phyloP scores from a whole-genome alignment of 2,329 filamentous ascomycete genomes.

The Aspergillus sergii region DNA sequence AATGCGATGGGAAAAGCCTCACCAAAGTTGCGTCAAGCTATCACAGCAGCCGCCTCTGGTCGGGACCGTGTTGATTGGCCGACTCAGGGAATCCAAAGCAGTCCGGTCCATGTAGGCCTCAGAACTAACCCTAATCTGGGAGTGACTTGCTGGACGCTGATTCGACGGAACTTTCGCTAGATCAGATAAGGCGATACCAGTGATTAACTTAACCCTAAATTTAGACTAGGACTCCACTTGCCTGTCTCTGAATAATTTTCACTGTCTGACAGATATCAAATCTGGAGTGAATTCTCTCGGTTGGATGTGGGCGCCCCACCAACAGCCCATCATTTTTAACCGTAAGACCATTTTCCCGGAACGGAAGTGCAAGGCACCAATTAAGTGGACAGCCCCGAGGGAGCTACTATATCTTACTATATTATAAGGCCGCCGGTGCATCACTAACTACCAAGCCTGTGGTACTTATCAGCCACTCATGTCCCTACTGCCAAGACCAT shows the following conservation, averaged over 20 bases:
- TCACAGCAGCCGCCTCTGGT: background rate
- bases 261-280: background rate
- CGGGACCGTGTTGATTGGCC: background rate
- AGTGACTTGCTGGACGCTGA: background rate
- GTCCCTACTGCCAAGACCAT: background rate
- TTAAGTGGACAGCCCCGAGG: background rate
- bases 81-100: background rate
- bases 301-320: background rate
- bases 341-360: background rate
- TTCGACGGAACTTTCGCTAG: background rate
- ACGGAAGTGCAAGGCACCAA: background rate
- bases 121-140: background rate
- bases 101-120: background rate
- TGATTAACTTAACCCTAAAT: background rate
- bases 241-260: background rate
- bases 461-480: background rate
- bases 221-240: background rate
- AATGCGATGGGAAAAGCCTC: background rate
- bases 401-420: background rate
- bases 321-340: background rate
- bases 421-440: background rate
- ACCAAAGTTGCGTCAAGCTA: background rate
- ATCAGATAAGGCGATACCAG: background rate
- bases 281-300: background rate
- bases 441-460: background rate